phyloP scores from a whole-genome alignment of 2,329 filamentous ascomycete genomes.

The Ophiostoma sp. region DNA sequence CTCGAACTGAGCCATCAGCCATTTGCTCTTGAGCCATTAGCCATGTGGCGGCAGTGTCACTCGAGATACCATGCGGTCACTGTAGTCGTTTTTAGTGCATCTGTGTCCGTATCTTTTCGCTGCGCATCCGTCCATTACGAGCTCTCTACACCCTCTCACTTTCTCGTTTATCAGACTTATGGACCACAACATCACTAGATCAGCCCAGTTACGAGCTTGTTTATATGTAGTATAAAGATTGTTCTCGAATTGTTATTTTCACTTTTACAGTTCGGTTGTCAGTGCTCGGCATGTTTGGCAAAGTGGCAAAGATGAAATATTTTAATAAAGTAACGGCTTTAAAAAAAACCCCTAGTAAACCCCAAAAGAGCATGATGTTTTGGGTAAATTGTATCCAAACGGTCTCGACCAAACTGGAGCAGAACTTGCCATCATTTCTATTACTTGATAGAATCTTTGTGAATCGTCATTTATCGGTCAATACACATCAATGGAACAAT shows the following conservation, averaged over 20 bases:
- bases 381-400: neutral
- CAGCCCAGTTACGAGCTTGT: slow-evolving; percentile 1
- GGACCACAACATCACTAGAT: neutral
- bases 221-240: neutral
- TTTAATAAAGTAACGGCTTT: neutral
- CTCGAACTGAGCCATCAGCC: neutral
- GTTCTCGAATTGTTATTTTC: neutral
- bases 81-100: neutral
- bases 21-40: neutral
- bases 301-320: neutral
- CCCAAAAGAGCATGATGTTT: neutral
- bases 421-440: neutral
- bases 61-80: neutral
- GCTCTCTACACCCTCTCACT: neutral
- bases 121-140: neutral
- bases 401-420: neutral
- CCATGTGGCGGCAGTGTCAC: neutral
- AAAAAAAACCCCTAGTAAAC: neutral
- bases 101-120: neutral
- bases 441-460: neutral
- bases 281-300: neutral
- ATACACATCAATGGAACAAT: neutral
- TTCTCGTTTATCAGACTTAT: neutral
- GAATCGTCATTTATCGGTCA: neutral
- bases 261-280: neutral